phyloP scores from a whole-genome alignment of 1,284 basidiomycete genomes.

The Tilletia caries region DNA sequence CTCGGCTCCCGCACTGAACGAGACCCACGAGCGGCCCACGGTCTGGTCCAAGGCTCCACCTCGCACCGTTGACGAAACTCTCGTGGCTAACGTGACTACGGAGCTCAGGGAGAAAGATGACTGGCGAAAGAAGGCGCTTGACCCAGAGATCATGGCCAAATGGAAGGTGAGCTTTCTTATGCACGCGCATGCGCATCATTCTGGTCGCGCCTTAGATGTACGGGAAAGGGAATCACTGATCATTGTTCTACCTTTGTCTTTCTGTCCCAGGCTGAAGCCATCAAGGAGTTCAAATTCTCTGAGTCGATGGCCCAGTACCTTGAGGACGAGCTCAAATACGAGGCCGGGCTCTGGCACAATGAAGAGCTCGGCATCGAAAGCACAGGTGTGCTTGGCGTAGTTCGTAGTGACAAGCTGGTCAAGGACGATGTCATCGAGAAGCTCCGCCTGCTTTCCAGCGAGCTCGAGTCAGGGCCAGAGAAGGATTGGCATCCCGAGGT shows the following conservation, averaged over 20 bases:
- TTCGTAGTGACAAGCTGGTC: conserved; percentile 12
- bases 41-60: background rate
- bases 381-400: background rate
- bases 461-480: background rate
- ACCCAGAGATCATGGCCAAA: conserved; percentile 10
- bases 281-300: background rate
- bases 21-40: conserved; percentile 4
- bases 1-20: background rate
- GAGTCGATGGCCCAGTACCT: conserved; percentile 9
- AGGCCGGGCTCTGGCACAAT: conserved; percentile 11
- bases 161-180: conserved; percentile 16
- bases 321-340: conserved; percentile 12
- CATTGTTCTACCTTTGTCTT: background rate
- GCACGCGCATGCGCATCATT: background rate
- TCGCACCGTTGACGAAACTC: conserved; percentile 8
- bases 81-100: background rate
- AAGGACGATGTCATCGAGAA: background rate
- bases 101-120: conserved; percentile 18
- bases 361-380: conserved; percentile 1
- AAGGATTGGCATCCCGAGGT: conserved; percentile 60
- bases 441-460: background rate
- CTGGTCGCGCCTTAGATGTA: no score
- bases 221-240: no score
- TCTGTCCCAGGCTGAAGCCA: conserved; percentile 11
- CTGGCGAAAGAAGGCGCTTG: conserved; percentile 21